phyloP scores from a whole-genome alignment of 805 yeast species.

The Candida maltosa region DNA sequence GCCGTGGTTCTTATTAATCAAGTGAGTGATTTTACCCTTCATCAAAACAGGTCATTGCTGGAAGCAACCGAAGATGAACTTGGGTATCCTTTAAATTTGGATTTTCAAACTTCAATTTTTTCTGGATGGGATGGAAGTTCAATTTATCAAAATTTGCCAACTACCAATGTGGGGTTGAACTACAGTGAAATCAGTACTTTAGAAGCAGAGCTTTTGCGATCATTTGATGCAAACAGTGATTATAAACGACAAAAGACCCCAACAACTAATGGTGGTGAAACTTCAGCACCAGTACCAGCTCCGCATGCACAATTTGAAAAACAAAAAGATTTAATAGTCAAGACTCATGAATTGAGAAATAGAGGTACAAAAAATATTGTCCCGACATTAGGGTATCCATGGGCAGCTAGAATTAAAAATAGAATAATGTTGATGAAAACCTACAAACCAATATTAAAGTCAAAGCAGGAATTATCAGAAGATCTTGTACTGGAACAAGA shows the following conservation, averaged over 20 bases:
- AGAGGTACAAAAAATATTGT: slow-evolving; percentile 17
- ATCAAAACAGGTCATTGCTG: not conserved
- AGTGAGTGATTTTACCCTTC: slow-evolving; percentile 58
- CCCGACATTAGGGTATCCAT: slow-evolving; percentile 32
- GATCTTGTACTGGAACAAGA: no score
- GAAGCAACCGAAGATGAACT: slow-evolving; percentile 15
- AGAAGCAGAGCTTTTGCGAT: slow-evolving; percentile 7
- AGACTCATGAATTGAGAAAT: slow-evolving; percentile 10
- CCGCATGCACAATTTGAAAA: not conserved
- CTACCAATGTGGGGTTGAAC: slow-evolving; percentile 2
- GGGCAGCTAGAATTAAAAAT: slow-evolving; percentile 24
- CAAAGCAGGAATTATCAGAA: not conserved
- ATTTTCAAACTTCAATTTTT: slow-evolving; percentile 68
- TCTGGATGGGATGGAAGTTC: slow-evolving; percentile 68
- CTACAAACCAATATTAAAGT: slow-evolving; percentile 21
- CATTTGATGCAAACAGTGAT: not conserved
- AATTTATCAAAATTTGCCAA: slow-evolving; percentile 13
- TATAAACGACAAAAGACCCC: slow-evolving; percentile 4
- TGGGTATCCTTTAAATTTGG: slow-evolving; percentile 39
- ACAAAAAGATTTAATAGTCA: slow-evolving; percentile 8
- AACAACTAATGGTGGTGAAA: not conserved
- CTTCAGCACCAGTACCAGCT: not conserved
- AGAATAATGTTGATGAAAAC: slow-evolving; percentile 26
- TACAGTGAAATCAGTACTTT: slow-evolving; percentile 6
- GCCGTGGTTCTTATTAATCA: slow-evolving; percentile 78